Evolutionary conservation across 768 basidiomycete species (phyloP).

Genomic region (Tremella yokohamensis): DNA sequence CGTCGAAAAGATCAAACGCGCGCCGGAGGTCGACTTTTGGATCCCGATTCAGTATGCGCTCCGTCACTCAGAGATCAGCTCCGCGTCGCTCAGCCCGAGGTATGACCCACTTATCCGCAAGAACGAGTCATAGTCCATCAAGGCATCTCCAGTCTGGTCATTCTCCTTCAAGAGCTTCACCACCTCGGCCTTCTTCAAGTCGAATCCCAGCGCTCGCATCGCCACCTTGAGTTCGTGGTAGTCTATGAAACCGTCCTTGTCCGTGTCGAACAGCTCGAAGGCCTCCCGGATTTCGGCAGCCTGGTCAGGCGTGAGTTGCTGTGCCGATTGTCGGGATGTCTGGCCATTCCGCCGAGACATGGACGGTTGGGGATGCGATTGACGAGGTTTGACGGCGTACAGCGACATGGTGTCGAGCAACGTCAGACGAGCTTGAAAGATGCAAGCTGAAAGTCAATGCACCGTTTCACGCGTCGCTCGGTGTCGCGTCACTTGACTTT

Average conservation of each 20-base stretch:
- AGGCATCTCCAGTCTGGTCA: conserved; percentile 52
- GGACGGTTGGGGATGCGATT: no score
- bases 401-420: no score
- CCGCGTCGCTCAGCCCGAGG: neutral
- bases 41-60: conserved; percentile 86
- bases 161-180: conserved; percentile 88
- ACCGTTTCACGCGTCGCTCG: no score
- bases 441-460: no score
- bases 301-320: conserved; percentile 48
- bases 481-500: no score
- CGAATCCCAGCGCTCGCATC: conserved; percentile 95
- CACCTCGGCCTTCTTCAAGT: conserved; percentile 97
- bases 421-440: no score
- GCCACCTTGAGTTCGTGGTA: conserved; percentile 99
- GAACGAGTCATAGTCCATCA: conserved; percentile 93
- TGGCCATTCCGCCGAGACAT: no score
- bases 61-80: conserved; percentile 66
- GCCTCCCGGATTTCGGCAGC: conserved; percentile 97
- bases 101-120: conserved; percentile 75
- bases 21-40: conserved; percentile 94
- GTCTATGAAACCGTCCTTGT: conserved; percentile 93
- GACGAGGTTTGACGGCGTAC: no score
- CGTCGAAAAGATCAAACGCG: conserved; percentile 95
- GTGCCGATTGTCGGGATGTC: no score
- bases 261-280: conserved; percentile 97